phyloP scores from a whole-genome alignment of 192 early-diverging fungal genomes.

The Thamnidium elegans region DNA sequence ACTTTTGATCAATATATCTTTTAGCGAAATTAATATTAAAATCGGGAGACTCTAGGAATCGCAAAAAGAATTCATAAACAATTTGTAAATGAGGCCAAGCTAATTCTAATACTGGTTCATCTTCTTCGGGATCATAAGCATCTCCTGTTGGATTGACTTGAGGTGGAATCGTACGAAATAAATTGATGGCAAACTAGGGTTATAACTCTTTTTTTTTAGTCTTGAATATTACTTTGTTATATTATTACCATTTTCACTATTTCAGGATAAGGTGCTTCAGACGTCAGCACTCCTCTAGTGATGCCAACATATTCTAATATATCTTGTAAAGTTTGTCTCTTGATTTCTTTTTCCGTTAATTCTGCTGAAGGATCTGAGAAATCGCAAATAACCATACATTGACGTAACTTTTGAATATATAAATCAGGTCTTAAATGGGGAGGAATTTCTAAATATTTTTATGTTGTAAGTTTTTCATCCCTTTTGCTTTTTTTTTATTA shows the following conservation, averaged over 20 bases:
- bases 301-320: slow-evolving; percentile 90
- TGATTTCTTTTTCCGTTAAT: slow-evolving; percentile 94
- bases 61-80: slow-evolving; percentile 96
- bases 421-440: slow-evolving; percentile 81
- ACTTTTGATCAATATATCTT: slow-evolving; percentile 94
- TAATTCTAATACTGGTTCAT: slow-evolving; percentile 94
- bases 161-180: slow-evolving; percentile 96
- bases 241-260: slow-evolving; percentile 88
- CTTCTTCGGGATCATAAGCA: slow-evolving; percentile 97
- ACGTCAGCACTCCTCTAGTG: slow-evolving; percentile 81
- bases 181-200: slow-evolving; percentile 80
- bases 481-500: slow-evolving; percentile 23
- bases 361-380: slow-evolving; percentile 87
- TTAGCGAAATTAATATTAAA: slow-evolving; percentile 96
- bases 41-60: slow-evolving; percentile 96
- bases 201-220: neutral
- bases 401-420: slow-evolving; percentile 84
- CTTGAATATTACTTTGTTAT: neutral
- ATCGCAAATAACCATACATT: slow-evolving; percentile 92
- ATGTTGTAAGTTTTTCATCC: neutral
- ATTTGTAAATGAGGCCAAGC: slow-evolving; percentile 98
- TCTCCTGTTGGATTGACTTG: slow-evolving; percentile 95
- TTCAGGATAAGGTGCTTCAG: slow-evolving; percentile 82
- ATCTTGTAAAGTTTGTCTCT: slow-evolving; percentile 85
- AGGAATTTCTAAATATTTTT: slow-evolving; percentile 58